These are phyloP conservation scores for Beauveria scarabaeidicola DNA, from an alignment of 2,329 filamentous ascomycete genomes.

Conservation along the genomic window DNA sequence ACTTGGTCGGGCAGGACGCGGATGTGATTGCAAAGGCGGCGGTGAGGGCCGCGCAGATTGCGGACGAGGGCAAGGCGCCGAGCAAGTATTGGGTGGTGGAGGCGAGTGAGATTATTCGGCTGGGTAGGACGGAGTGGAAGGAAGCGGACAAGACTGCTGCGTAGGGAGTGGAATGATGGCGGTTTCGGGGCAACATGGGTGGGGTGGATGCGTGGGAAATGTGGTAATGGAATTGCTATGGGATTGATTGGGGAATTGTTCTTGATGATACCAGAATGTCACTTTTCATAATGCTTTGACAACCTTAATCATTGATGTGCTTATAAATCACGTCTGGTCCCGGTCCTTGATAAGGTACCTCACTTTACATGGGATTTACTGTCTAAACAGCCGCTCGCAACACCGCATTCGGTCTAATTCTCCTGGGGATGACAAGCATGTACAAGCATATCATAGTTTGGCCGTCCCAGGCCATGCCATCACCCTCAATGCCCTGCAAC, in stretches of 20 bases:
- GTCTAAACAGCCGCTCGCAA: too few species aligned
- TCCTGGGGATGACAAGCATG: too few species aligned
- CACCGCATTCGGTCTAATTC: too few species aligned
- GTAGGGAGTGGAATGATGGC: neutral
- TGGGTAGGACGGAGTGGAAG: constrained; percentile 53
- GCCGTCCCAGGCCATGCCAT: too few species aligned
- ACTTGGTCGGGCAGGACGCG: constrained; percentile 65
- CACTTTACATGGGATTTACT: too few species aligned
- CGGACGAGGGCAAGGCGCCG: constrained; percentile 49
- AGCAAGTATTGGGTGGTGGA: constrained; percentile 54
- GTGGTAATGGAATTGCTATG: neutral
- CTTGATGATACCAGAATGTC: neutral
- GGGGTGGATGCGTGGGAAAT: neutral
- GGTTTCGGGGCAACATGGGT: too few species aligned
- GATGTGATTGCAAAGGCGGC: constrained; percentile 63
- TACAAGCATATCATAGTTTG: too few species aligned
- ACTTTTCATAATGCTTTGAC: neutral
- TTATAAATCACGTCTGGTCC: too few species aligned
- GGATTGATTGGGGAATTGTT: neutral
- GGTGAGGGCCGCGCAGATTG: constrained; percentile 50
- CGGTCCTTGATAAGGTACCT: too few species aligned
- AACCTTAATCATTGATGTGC: too few species aligned
- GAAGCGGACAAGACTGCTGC: neutral
- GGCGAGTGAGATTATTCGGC: constrained; percentile 52
- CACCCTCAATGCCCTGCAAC: too few species aligned